Base-by-base conservation (phyloP, 164 flowering plant species). In the Macadamia tetraphylla region DNA sequence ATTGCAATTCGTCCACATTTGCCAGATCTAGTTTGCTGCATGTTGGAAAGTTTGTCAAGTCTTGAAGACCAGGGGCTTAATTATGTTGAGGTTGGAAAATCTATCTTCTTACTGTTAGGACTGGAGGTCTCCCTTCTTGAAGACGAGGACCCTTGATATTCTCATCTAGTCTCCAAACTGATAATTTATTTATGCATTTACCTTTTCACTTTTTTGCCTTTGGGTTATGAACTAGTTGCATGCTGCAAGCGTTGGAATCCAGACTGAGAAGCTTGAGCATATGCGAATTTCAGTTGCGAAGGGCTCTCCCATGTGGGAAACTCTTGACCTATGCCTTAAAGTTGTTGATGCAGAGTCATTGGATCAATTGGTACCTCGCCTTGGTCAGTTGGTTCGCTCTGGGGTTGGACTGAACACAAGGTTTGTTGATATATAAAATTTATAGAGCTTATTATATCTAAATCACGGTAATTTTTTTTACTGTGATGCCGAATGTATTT, bases 251-350 rank as follows among this genome's bases (percentile, higher is more conserved):
- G 82, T 72, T 74, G 98, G 99, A 60, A 83, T 92, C 76, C 87
- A 92, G 60, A 74, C 87, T 40, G 99, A 94, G 68, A 94, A 90
- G 81, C 98, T 94, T 73, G 99, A 94, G 73, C 92, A 77, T 76
- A 78, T 94, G 74, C 90, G 99, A 53, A 82, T 94, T 74, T 85
- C 99, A 62, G 88, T 89, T 72, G 91, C 99, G 58, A 94, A 87
- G 79, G 87, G 95, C 69, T 94, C 99, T 76, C 90, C 98, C 44
- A 92, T 94, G 99, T 94, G 99, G 99, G 99, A 92, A 81, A 94
- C 99, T 71, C 97, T 94, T 62, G 98, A 94, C 65, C 72, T 81
- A 11, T 94, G 98, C 82, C 81, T 94, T 57, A 85, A 85, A 58
- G 88, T 87, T 73, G 86, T 86, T 59, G 92, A 94, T 83, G 65